Base-by-base conservation (phyloP, 1,284 basidiomycete species). In the Takashimella koratensis region DNA sequence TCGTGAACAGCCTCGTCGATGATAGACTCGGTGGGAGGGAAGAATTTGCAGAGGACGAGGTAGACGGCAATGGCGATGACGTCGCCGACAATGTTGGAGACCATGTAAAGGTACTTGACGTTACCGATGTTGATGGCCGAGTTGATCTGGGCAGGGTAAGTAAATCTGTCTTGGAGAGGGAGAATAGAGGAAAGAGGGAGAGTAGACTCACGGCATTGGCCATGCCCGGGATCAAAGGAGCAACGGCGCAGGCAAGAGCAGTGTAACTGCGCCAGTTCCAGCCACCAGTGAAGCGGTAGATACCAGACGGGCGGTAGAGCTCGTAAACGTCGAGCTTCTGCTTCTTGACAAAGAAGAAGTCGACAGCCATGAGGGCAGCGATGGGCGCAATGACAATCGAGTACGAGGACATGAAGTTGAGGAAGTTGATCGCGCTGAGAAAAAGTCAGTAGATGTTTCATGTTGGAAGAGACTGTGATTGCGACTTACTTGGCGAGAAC, bases 221-320 rank as follows among this genome's bases (percentile, higher is more conserved):
- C 66, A 68, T 65, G 40, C 78, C 88, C 19, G 89, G 84, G 11
- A 90, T 82, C 66, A 90, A 90, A 71, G 90, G 86, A 20, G 86
- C 78, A 56, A 93, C 86, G 16, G 88, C 88, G 6, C 83, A 70
- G 49, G 88, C 13, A 41, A 68, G 73, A 13, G 75, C 73, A 21
- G 67, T 63, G 58, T 76, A 76, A 2, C 76, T 68, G 78, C 85
- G 79, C 77, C 80, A 85, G 74, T 90, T 91, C 84, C 84, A 86
- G 2, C 83, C 84, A 13, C 53, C 49, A 3, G 46, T 39, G 60
- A 65, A 73, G n/a, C 60, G 57, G 60, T 71, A 73, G 47, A 68
- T 67, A 16, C 68, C 68, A 23, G 59, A 16, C 2, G 67, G 65
- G 41, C 59, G 57, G 59, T 69, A 71, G 5, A 70, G 56, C 47